phyloP scores from a whole-genome alignment of 2,329 filamentous ascomycete genomes.

The Pseudocercospora ulei region DNA sequence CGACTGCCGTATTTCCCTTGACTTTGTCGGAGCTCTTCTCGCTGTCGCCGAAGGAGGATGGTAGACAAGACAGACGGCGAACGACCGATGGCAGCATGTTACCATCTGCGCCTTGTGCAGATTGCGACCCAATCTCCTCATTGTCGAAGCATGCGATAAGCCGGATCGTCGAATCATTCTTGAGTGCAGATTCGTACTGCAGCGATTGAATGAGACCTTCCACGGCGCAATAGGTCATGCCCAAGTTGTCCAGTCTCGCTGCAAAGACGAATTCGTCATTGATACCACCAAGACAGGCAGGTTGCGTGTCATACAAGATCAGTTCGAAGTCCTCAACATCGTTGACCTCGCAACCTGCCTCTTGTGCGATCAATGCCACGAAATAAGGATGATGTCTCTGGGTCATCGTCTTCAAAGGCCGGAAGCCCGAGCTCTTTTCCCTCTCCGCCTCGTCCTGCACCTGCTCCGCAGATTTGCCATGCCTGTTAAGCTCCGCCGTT shows the following conservation, averaged over 20 bases:
- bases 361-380: slow-evolving; percentile 70
- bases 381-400: slow-evolving; percentile 85
- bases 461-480: slow-evolving; percentile 46
- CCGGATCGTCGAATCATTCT: slow-evolving; percentile 70
- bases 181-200: slow-evolving; percentile 52
- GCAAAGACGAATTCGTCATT: slow-evolving; percentile 94
- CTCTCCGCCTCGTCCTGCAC: slow-evolving; percentile 38
- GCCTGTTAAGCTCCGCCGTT: slow-evolving; percentile 76
- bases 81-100: slow-evolving; percentile 83
- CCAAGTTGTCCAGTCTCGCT: slow-evolving; percentile 86
- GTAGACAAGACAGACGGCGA: slow-evolving; percentile 72
- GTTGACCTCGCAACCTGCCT: slow-evolving; percentile 59
- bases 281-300: slow-evolving; percentile 76
- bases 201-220: slow-evolving; percentile 76
- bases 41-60: slow-evolving; percentile 48
- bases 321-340: slow-evolving; percentile 90
- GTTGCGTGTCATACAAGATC: slow-evolving; percentile 92
- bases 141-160: slow-evolving; percentile 95
- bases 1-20: slow-evolving; percentile 44
- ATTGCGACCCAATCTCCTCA: slow-evolving; percentile 89
- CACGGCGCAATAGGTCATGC: slow-evolving; percentile 90
- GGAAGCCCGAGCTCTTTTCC: slow-evolving; percentile 45
- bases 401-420: slow-evolving; percentile 64
- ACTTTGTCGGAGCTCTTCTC: slow-evolving; percentile 57
- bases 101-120: slow-evolving; percentile 86